A percentile compares a stretch with the other conserved stretches of the same genome.
Evolutionary conservation across 2,329 filamentous ascomycete genomes (phyloP).

Genomic region (Ophiostoma himal-ulmi): DNA sequence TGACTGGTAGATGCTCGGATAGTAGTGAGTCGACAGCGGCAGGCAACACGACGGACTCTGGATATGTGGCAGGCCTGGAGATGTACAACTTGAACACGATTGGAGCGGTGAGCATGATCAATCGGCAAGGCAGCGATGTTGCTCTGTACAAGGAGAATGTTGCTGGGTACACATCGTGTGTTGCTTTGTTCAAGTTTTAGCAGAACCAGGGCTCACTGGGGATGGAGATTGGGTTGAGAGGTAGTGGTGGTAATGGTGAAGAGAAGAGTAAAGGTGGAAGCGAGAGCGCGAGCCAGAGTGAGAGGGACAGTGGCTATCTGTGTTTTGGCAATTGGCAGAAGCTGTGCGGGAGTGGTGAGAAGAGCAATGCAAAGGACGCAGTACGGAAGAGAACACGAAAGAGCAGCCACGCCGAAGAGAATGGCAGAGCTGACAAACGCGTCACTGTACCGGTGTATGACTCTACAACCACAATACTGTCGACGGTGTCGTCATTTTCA

Average conservation of each 20-base stretch:
- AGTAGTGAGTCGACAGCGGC: neutral
- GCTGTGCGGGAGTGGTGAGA: conserved; percentile 13
- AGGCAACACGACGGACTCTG: neutral
- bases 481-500: neutral
- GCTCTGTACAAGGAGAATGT: conserved; percentile 26
- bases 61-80: conserved; percentile 23
- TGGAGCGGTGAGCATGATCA: conserved; percentile 30
- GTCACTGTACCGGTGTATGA: neutral
- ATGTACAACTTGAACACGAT: conserved; percentile 46
- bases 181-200: conserved; percentile 28
- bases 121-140: conserved; percentile 24
- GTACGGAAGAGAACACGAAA: neutral
- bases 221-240: neutral
- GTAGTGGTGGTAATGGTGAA: neutral
- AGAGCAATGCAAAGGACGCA: neutral
- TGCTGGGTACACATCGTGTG: conserved; percentile 28
- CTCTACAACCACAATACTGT: neutral
- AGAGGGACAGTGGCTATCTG: conserved; percentile 15
- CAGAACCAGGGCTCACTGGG: conserved; percentile 22
- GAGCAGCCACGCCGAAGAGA: neutral
- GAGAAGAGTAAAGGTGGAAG: neutral
- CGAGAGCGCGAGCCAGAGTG: neutral
- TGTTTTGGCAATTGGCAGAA: conserved; percentile 22
- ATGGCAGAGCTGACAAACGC: neutral
- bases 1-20: neutral